Evolutionary conservation across 2,329 filamentous ascomycete genomes (phyloP), one percentile per base, ranked within the genome.

Genomic region (Phyllosticta paracitricarpa): DNA sequence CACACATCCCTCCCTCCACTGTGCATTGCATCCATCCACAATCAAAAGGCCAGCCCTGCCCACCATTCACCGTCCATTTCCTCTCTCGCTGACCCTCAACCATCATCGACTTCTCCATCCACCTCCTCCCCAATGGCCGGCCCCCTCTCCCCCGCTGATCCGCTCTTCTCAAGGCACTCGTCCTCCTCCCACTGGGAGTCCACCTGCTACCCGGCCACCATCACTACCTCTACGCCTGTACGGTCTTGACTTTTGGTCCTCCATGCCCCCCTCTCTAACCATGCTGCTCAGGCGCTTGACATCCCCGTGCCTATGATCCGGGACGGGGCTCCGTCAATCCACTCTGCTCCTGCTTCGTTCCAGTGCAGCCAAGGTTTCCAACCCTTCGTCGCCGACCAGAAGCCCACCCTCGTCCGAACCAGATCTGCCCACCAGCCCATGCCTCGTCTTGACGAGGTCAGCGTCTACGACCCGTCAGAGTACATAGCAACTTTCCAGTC

Each of bases 401-500:
- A 67, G 17, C 56, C 66, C 26, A 56, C 58, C 10, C 65, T 69
- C 25, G 62, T 65, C 63, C 65, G 59, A 28, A 65, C 59, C 55
- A 67, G 65, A 58, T 62, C 66, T 28, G 51, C 61, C 8, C 68
- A 72, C 12, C 68, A 71, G 56, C 62, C 67, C 24, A 68, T 72
- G 52, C 64, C 65, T 58, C n/a, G 59, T 58, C 64, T 61, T 61
- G 61, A 62, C 59, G 64, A 64, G 63, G 67, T 71, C 64, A 64
- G 68, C 63, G 72, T 71, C 65, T 75, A 75, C 66, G 60, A 69
- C 53, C 73, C 72, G 56, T 65, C 64, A 59, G 72, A 76, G 54
- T 77, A 71, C 62, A 63, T 73, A 66, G 67, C 64, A 60, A 72
- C 59, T 61, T 69, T 72, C 57, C 66, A 40, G 25, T 51, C 61